These are phyloP conservation scores for Pyrenophora tritici-repentis DNA, from an alignment of 2,329 filamentous ascomycete species.

Conservation along the genomic window DNA sequence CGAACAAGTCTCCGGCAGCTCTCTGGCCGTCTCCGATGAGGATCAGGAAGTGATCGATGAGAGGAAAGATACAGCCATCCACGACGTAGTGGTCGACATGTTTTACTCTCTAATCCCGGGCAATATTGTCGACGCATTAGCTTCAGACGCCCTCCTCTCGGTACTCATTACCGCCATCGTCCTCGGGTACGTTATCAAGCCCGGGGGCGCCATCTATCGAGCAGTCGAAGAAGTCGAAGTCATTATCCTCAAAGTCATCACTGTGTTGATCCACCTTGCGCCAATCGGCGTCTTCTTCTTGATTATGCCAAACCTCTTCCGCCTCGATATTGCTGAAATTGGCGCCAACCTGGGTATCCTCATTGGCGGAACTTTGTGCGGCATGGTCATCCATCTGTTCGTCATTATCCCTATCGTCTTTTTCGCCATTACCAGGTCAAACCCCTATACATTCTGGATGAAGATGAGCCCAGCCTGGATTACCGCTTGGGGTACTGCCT, in stretches of 20 bases:
- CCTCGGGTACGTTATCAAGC: conserved; percentile 55
- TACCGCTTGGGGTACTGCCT: conserved; percentile 61
- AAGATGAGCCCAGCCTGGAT: conserved; percentile 59
- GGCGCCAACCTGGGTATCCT: conserved; percentile 57
- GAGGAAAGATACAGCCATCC: conserved; percentile 42
- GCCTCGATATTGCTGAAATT: conserved; percentile 55
- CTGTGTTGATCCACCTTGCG: conserved; percentile 55
- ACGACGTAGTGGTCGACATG: conserved; percentile 55
- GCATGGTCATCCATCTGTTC: conserved; percentile 56
- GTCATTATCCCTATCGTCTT: conserved; percentile 52
- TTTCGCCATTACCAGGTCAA: conserved; percentile 46
- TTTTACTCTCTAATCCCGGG: conserved; percentile 57
- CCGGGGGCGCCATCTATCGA: conserved; percentile 49
- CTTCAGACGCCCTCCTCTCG: conserved; percentile 54
- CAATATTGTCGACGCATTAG: conserved; percentile 56
- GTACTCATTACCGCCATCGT: conserved; percentile 56
- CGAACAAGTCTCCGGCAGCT: conserved; percentile 42
- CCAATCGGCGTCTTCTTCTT: conserved; percentile 61
- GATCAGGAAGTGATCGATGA: conserved; percentile 45
- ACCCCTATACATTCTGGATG: conserved; percentile 57
- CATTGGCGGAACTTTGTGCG: conserved; percentile 54
- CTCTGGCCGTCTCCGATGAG: conserved; percentile 40
- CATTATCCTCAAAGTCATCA: conserved; percentile 55
- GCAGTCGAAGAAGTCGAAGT: conserved; percentile 55
- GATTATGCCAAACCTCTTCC: conserved; percentile 59